These are phyloP conservation scores for Mollisia scopiformis DNA, from an alignment of 2,329 filamentous ascomycete genomes.

Conservation along the genomic window DNA sequence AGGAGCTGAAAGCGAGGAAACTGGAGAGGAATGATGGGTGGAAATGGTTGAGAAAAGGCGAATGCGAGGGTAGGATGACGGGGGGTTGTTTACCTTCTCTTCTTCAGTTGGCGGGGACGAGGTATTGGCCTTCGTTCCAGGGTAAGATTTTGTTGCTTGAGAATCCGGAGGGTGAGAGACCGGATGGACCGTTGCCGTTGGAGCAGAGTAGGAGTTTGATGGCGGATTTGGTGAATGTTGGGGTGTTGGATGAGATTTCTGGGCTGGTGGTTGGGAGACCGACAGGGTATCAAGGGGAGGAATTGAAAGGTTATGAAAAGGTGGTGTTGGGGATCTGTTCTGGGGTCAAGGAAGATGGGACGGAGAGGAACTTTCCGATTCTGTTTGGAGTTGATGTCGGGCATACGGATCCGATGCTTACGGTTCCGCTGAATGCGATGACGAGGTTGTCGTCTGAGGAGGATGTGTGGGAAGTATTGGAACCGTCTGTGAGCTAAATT, in stretches of 20 bases:
- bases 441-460: conserved; percentile 13
- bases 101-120: background rate
- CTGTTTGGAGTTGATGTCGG: conserved; percentile 24
- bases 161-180: conserved; percentile 4
- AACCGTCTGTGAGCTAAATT: background rate
- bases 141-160: conserved; percentile 13
- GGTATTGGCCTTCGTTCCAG: conserved; percentile 5
- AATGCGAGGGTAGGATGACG: background rate
- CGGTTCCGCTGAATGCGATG: conserved; percentile 19
- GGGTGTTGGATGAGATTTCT: conserved; percentile 19
- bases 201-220: conserved; percentile 6
- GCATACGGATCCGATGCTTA: conserved; percentile 26
- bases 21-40: background rate
- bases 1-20: background rate
- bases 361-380: conserved; percentile 11
- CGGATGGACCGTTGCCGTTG: conserved; percentile 5
- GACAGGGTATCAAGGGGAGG: conserved; percentile 11
- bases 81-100: background rate
- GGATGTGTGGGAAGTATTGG: background rate
- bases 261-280: conserved; percentile 23
- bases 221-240: conserved; percentile 18
- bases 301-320: conserved; percentile 6
- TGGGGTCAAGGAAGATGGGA: background rate
- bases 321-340: conserved; percentile 12
- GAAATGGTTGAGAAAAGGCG: background rate